Base-by-base conservation (phyloP, 1,284 basidiomycete genomes). In the Xerocomus minutiporus region DNA sequence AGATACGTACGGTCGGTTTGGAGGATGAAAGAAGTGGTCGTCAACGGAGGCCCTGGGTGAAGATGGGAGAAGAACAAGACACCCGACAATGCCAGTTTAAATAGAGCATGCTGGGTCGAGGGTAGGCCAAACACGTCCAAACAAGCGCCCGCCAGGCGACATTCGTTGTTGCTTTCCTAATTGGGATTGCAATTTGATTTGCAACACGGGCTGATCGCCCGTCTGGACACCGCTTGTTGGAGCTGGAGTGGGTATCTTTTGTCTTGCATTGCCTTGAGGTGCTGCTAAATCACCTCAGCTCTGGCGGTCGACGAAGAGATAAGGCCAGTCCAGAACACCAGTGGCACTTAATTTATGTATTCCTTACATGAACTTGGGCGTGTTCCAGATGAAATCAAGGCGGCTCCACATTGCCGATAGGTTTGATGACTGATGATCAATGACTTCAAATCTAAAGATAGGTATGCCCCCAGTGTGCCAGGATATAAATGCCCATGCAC, bases 51-150 rank as follows among this genome's bases (percentile, higher is more conserved):
- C 17, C 17, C 17, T 17, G 25, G 53, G 49, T 34, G 55, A 52
- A 67, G 66, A 69, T 66, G 68, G 59, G 56, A 54, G 58, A 47
- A 29, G 58, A 53, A 52, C 51, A 48, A 54, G 20, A 2, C 4
- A 20, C n/a, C 5, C 49, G 48, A 26, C 11, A 5, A 31, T 29
- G 44, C 6, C 45, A 45, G 57, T 61, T 70, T 68, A 68, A 71
- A 68, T 68, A 68, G 57, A 54, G 39, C 15, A 46, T 50, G 51
- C 51, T 62, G 66, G 66, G 66, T 57, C 56, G 48, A 68, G 69
- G 66, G 68, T 52, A 20, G 8, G 13, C 56, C 66, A 68, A 71
- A 71, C 34, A 71, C 48, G 15, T 26, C 39, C 64, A 68, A 70
- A 67, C 6, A 52, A 40, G 49, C 51, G 52, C 54, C 45, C 26